Evolutionary conservation across 1,284 basidiomycete species (phyloP).

Genomic region (Cutaneotrichosporon arboriforme): DNA sequence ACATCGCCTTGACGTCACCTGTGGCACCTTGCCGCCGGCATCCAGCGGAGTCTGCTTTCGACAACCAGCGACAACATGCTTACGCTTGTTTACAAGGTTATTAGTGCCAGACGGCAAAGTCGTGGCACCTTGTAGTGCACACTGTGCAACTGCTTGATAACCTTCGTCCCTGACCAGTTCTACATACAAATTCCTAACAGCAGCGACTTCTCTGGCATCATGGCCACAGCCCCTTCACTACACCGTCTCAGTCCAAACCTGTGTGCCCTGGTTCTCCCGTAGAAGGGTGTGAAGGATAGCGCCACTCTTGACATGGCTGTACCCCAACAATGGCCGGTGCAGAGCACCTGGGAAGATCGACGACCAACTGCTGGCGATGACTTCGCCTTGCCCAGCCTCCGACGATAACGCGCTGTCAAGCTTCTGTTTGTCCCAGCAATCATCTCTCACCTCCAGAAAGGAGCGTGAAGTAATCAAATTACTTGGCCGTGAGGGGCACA

Average conservation of each 20-base stretch:
- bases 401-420: conserved; percentile 16
- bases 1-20: too few species aligned
- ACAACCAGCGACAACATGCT: too few species aligned
- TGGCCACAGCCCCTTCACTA: neutral
- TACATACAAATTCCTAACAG: too few species aligned
- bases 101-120: too few species aligned
- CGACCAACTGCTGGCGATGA: conserved; percentile 2
- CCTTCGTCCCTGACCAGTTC: too few species aligned
- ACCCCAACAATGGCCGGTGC: neutral
- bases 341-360: neutral
- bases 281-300: neutral
- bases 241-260: neutral
- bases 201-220: too few species aligned
- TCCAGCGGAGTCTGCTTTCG: too few species aligned
- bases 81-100: too few species aligned
- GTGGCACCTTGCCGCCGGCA: too few species aligned
- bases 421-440: conserved; percentile 12
- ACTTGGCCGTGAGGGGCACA: conserved; percentile 29
- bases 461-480: neutral
- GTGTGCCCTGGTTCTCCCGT: neutral
- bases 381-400: conserved; percentile 8
- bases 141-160: too few species aligned
- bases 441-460: too few species aligned
- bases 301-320: neutral
- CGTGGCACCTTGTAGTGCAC: too few species aligned